Base-by-base conservation (phyloP, 768 basidiomycete species). In the Boletus eberwhitei region DNA sequence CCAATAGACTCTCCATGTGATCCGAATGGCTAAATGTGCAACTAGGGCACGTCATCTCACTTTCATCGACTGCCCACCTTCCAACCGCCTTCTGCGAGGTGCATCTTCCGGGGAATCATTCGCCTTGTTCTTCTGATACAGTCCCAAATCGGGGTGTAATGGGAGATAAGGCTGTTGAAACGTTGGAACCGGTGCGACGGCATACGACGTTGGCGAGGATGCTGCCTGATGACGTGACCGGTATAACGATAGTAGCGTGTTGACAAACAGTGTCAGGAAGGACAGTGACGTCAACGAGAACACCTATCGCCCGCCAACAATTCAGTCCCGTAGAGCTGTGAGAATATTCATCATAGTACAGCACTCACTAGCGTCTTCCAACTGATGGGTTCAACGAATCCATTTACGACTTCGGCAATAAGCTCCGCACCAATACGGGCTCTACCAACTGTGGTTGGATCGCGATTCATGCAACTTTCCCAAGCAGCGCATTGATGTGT, bases 361-460 rank as follows among this genome's bases (percentile, higher is more conserved):
- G 52, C 29, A 73, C 89, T 72, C 58, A 92, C 96, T 71, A 98
- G 74, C 13, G 94, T 94, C 75, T 95, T 97, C 93, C 94, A 98
- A 69, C 89, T 93, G 73, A 99, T 95, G 46, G 90, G 89, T 67
- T 99, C 96, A 14, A 98, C 90, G 67, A 99, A 99, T 1, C 92
- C 86, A 68, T 98, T 97, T 58, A 98, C 86, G 41, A 98, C 89
- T 66, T 97, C 95, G 49, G 93, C 96, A 71, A 98, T 87, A 53
- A 97, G 84, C 77, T 98, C 93, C 53, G 95, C 94, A 41, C 90
- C 86, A 60, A 99, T 88, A 63, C 83, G 86, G 55, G 93, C 91
- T 54, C 93, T 88, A 2, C 93, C 93, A 39, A 95, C 83, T 38
- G 87, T 85, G 19, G 86, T 85, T 51, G 95, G 93, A 76, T 98